Evolutionary conservation across 2,329 filamentous ascomycete genomes (phyloP).

Genomic region (Botrytis galanthina): DNA sequence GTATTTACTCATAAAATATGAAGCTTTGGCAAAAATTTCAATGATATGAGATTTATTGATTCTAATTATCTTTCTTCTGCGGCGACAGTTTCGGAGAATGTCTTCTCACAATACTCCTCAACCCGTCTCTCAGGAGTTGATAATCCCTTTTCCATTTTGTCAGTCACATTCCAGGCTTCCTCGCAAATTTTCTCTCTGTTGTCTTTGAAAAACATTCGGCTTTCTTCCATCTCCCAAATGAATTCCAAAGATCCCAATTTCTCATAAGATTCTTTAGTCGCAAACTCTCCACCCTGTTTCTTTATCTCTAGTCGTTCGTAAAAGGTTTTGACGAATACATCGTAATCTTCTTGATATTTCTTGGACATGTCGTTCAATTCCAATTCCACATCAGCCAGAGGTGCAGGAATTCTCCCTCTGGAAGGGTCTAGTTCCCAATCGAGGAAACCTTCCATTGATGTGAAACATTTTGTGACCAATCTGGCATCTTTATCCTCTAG

Average conservation of each 20-base stretch:
- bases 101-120: neutral
- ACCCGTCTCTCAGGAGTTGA: neutral
- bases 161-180: neutral
- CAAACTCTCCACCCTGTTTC: neutral
- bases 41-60: neutral
- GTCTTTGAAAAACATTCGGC: neutral
- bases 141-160: too few relatives aligned
- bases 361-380: neutral
- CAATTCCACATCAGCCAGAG: neutral
- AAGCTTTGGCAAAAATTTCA: neutral
- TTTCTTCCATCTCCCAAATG: neutral
- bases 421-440: rapidly evolving
- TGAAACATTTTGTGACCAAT: neutral
- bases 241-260: neutral
- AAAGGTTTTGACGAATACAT: neutral
- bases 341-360: neutral
- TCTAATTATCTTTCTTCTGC: neutral
- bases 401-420: neutral
- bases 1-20: neutral
- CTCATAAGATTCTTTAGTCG: neutral
- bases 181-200: neutral
- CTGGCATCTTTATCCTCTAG: neutral
- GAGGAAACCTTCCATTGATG: neutral
- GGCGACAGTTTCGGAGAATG: neutral
- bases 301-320: neutral